phyloP scores from a whole-genome alignment of 495 filamentous ascomycete species.

The Daldinia childiae region DNA sequence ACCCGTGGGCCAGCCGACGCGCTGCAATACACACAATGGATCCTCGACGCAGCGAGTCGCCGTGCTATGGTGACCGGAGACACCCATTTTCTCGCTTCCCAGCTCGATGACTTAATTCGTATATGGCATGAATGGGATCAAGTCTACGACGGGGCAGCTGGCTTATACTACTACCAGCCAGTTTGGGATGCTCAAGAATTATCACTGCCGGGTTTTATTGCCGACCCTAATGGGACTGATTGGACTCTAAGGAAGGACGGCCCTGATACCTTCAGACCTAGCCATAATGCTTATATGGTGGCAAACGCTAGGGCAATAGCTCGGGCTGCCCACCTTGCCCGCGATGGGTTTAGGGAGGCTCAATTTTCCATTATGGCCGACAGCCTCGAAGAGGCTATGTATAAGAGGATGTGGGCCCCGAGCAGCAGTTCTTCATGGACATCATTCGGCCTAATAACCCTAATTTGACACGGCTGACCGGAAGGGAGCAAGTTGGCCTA shows the following conservation, averaged over 20 bases:
- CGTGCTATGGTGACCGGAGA: constrained; percentile 55
- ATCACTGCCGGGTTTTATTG: constrained; percentile 54
- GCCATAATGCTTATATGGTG: constrained; percentile 59
- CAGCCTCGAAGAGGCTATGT: constrained; percentile 50
- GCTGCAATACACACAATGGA: constrained; percentile 56
- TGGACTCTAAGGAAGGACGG: constrained; percentile 48
- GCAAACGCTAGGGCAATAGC: constrained; percentile 56
- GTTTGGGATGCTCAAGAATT: constrained; percentile 59
- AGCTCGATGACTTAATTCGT: constrained; percentile 54
- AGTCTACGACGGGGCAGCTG: constrained; percentile 44
- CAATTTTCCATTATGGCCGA: constrained; percentile 49
- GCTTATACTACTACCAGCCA: constrained; percentile 56
- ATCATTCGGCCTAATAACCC: constrained; percentile 48
- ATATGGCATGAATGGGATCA: constrained; percentile 55
- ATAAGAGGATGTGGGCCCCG: constrained; percentile 51
- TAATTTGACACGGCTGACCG: constrained; percentile 49
- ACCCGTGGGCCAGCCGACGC: constrained; percentile 55
- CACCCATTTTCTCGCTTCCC: constrained; percentile 46
- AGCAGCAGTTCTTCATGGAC: constrained; percentile 58
- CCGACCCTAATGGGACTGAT: constrained; percentile 47
- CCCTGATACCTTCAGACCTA: constrained; percentile 55
- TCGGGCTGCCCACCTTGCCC: constrained; percentile 47
- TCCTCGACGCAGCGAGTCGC: constrained; percentile 51
- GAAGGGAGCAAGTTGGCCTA: constrained; percentile 55
- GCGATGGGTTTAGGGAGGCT: constrained; percentile 39